phyloP scores from a whole-genome alignment of 208 protist genomes.

The Crithidia mellificae region DNA sequence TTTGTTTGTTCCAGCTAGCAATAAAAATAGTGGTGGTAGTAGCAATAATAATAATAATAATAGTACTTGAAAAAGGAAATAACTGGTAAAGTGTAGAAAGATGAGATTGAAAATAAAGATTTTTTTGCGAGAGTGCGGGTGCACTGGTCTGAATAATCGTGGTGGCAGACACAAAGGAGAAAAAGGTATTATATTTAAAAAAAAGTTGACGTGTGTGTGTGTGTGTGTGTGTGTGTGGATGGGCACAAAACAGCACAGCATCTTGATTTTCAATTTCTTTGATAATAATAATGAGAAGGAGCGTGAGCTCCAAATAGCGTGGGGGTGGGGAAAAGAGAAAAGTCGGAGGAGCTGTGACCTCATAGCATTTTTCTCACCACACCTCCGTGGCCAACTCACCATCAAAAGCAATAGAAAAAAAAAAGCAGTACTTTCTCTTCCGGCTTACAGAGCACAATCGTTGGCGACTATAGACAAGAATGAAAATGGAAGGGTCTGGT shows the following conservation, averaged over 20 bases:
- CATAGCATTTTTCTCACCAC: too few relatives aligned
- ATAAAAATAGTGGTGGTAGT: slow-evolving; percentile 5
- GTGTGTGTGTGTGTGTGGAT: too few relatives aligned
- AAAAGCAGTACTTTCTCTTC: not conserved
- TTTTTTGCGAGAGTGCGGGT: too few relatives aligned
- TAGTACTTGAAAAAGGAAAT: not conserved
- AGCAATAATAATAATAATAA: not conserved
- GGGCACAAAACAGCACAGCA: slow-evolving; percentile 10
- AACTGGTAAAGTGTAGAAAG: slow-evolving; percentile 1
- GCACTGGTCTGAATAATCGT: not conserved
- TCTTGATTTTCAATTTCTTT: slow-evolving; percentile 1
- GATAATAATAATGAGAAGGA: not conserved
- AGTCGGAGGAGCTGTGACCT: too few relatives aligned
- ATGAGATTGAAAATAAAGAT: too few relatives aligned
- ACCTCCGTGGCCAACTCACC: not conserved
- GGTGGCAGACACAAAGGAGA: not conserved
- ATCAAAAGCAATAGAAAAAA: slow-evolving; percentile 3
- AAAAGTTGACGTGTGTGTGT: not conserved
- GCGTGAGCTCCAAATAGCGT: not conserved
- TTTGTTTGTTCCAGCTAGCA: not conserved
- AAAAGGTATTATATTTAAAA: not conserved
- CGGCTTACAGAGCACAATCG: not conserved
- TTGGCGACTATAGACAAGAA: too few relatives aligned
- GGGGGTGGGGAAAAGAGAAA: too few relatives aligned
- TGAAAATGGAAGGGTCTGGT: too few relatives aligned